A percentile compares a stretch with the other conserved stretches of the same genome.
phyloP scores from a whole-genome alignment of 2,329 filamentous ascomycete genomes.

The Colletotrichum graminicola region DNA sequence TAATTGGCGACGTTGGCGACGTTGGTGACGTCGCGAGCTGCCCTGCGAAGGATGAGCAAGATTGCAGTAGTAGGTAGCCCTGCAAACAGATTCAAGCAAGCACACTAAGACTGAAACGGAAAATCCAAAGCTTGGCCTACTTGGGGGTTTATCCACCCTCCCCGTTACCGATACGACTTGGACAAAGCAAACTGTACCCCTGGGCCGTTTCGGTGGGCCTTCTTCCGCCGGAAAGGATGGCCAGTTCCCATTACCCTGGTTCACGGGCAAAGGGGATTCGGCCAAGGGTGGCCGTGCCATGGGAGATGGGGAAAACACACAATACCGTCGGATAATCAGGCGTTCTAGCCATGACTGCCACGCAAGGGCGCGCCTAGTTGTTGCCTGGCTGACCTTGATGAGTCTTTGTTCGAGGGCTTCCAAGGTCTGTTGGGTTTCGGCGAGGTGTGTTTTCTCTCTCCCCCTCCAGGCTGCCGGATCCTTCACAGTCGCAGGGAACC shows the following conservation, averaged over 20 bases:
- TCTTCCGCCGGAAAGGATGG: slow-evolving; percentile 10
- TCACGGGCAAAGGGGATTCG: slow-evolving; percentile 28
- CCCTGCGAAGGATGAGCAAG: slow-evolving; percentile 1
- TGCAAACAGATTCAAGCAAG: background rate
- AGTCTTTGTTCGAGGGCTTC: background rate
- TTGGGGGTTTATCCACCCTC: background rate
- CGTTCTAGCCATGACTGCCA: too few relatives aligned
- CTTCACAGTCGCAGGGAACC: background rate
- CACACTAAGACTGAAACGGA: background rate
- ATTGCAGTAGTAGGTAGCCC: slow-evolving; percentile 23
- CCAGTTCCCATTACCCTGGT: slow-evolving; percentile 36
- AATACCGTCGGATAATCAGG: background rate
- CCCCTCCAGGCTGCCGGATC: slow-evolving; percentile 20
- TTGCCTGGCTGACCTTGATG: slow-evolving; percentile 23
- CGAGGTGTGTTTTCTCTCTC: background rate
- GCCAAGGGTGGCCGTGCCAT: slow-evolving; percentile 17
- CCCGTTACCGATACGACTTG: slow-evolving; percentile 25
- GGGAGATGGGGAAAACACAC: slow-evolving; percentile 1
- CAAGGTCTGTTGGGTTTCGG: slow-evolving; percentile 2
- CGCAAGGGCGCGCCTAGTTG: slow-evolving; percentile 11
- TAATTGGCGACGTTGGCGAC: slow-evolving; percentile 28
- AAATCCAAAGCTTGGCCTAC: slow-evolving; percentile 1
- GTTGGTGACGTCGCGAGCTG: background rate
- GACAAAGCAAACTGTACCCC: slow-evolving; percentile 24
- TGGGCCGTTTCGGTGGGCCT: slow-evolving; percentile 18